These are phyloP conservation scores for Parasarocladium wereldwijsianum DNA, from an alignment of 2,329 filamentous ascomycete genomes.

Conservation along the genomic window DNA sequence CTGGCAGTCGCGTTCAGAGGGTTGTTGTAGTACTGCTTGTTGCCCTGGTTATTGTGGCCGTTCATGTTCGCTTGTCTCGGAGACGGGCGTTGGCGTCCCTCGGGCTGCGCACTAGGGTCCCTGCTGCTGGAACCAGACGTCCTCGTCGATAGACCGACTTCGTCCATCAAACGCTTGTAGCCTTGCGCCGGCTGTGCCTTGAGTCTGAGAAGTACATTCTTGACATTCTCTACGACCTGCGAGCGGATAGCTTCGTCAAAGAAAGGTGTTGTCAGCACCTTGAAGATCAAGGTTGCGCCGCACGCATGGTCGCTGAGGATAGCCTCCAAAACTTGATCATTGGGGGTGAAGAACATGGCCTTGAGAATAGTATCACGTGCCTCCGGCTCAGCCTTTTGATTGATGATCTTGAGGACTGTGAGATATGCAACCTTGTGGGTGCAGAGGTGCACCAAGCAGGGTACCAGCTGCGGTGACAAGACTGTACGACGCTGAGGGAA, in stretches of 20 bases:
- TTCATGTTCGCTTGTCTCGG: conserved; percentile 38
- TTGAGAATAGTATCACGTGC: conserved; percentile 81
- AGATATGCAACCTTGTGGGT: conserved; percentile 98
- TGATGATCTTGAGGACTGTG: conserved; percentile 95
- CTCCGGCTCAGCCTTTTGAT: conserved; percentile 88
- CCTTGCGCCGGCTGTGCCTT: conserved; percentile 91
- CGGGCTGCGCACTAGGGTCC: conserved; percentile 26
- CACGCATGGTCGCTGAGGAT: conserved; percentile 86
- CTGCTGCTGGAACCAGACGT: conserved; percentile 24
- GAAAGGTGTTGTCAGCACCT: conserved; percentile 93
- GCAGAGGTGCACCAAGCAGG: conserved; percentile 86
- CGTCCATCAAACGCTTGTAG: conserved; percentile 98
- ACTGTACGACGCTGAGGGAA: conserved; percentile 86
- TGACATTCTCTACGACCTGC: conserved; percentile 84
- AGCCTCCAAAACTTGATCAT: conserved; percentile 74
- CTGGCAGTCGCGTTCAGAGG: conserved; percentile 26
- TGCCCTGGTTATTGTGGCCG: conserved; percentile 23
- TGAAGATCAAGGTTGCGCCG: conserved; percentile 93
- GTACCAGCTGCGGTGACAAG: conserved; percentile 79
- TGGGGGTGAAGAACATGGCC: conserved; percentile 81
- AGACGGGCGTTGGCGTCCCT: conserved; percentile 38
- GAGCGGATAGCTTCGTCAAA: conserved; percentile 82
- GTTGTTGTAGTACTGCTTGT: conserved; percentile 35
- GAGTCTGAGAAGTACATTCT: conserved; percentile 73
- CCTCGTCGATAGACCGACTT: conserved; percentile 74